Evolutionary conservation across 495 filamentous ascomycete species (phyloP).

Genomic region (Penicillium pancosmium): DNA sequence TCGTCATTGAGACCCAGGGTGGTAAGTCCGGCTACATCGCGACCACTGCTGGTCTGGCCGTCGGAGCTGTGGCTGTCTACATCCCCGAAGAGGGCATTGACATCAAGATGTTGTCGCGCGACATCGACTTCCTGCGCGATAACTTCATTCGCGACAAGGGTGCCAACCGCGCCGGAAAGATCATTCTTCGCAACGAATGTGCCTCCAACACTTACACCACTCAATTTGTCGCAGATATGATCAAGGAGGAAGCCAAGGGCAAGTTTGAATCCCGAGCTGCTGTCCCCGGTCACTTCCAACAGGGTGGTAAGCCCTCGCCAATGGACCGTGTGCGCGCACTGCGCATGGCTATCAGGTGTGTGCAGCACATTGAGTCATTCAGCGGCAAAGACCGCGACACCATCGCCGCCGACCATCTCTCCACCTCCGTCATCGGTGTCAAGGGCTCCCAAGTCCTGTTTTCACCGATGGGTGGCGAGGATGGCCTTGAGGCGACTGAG

Average conservation of each 20-base stretch:
- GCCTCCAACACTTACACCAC: slow-evolving; percentile 89
- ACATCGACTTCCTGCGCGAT: slow-evolving; percentile 87
- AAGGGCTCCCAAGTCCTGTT: slow-evolving; percentile 88
- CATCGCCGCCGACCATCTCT: slow-evolving; percentile 70
- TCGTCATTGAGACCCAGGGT: slow-evolving; percentile 97
- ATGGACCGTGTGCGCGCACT: slow-evolving; percentile 97
- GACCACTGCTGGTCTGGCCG: slow-evolving; percentile 82
- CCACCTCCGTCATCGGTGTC: slow-evolving; percentile 84
- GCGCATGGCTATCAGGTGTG: slow-evolving; percentile 85
- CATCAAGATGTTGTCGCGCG: slow-evolving; percentile 86
- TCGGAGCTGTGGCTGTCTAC: slow-evolving; percentile 95
- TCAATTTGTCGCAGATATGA: slow-evolving; percentile 91
- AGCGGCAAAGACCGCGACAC: slow-evolving; percentile 65
- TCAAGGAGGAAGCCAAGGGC: slow-evolving; percentile 88
- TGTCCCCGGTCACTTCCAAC: slow-evolving; percentile 95
- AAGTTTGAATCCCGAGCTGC: slow-evolving; percentile 92
- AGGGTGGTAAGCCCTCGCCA: slow-evolving; percentile 88
- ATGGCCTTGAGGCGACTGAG: slow-evolving; percentile 74
- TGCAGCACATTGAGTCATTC: slow-evolving; percentile 84
- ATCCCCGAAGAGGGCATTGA: slow-evolving; percentile 96
- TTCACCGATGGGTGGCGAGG: slow-evolving; percentile 65
- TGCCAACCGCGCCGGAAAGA: slow-evolving; percentile 86
- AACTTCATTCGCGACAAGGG: slow-evolving; percentile 86
- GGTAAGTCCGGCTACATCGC: slow-evolving; percentile 94
- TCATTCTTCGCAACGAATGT: slow-evolving; percentile 93